Base-by-base conservation (phyloP, 371 early-diverging fungal genomes). In the Batkoa obscura region DNA sequence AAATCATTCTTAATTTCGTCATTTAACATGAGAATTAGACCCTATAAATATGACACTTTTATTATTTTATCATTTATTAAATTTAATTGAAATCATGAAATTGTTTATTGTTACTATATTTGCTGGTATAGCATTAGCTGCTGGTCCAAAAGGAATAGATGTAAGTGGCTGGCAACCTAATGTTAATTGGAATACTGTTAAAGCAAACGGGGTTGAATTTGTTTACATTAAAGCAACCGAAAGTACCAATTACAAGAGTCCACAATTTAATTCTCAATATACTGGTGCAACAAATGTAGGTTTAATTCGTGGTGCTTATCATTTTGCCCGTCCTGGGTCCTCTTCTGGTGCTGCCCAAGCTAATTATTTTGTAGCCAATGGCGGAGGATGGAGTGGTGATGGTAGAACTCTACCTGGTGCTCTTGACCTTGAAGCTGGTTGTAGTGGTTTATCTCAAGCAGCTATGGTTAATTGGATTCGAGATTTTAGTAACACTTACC, bases 211-310 rank as follows among this genome's bases (percentile, higher is more conserved):
- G 3, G 46, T 46, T 38, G 10, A 50, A 3, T 63, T 63, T 43
- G 60, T 50, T 50, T 59, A 60, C 41, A 57, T 63, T 56, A 63
- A 63, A 38, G 63, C 63, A 0, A 63, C 63, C 8, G 63, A 63
- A 34, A 43, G 63, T 34, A 63, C 59, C 41, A 51, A 2, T 32
- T 59, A 58, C 35, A 59, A 13, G 31, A 51, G 52, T 37, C 52
- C 59, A 33, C 13, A 55, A 4, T 63, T 63, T 54, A 48, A 35
- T 31, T 2, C 23, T 2, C 47, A 63, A 32, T 63, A 59, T 41
- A 39, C 5, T 41, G 63, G 63, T 13, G 55, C 63, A 17, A 50
- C 46, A 12, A 59, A 59, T 12, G 58, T 12, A 12, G 60, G 60
- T 33, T 23, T 63, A 43, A 55, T 63, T 37, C 63, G 63, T 38